Base-by-base conservation (phyloP, 225 moss, liverwort and hornwort species). In the Sphagnum tenellum region DNA sequence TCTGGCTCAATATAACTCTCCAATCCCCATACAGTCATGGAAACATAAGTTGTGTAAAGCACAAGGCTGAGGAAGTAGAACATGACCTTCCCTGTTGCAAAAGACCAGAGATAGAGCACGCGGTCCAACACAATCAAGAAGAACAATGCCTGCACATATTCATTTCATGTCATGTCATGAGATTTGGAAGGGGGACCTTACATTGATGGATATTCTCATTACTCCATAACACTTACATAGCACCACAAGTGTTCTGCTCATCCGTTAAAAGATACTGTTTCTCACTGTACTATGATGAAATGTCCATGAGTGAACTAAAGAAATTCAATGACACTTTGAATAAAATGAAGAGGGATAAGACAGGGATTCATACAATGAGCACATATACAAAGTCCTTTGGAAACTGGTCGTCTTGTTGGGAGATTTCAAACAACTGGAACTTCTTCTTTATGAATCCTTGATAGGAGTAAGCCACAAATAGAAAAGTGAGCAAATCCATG, bases 51-150 rank as follows among this genome's bases (percentile, higher is more conserved):
- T 48, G 92, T 96, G 75, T 89, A 92, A 59, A 96, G 73, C 57
- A 72, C 69, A 50, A 96, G 78, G 68, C 77, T 83, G 69, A 76
- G 79, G 59, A 96, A 79, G 74, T 96, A 96, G 65, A 82, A 96
- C 47, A 83, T 48, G 55, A 92, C 92, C 86, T 90, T 96, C 9
- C 92, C 95, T 49, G 84, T 86, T 46, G 89, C 89, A 75, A 83
- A 90, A 66, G 92, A 92, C 47, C 71, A 81, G 7, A 96, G 74
- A 70, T 96, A 96, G 50, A 96, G 78, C 46, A 96, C 89, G 13
- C 95, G 89, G 68, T 96, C 92, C 56, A 85, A 81, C 60, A 96
- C 88, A 12, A 92, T 92, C 66, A 96, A 68, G 73, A 96, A 90
- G 81, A 96, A 96, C 50, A 96, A 73, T 50, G 86, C 87, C 93